phyloP scores from a whole-genome alignment of 2,329 filamentous ascomycete genomes.

The Hymenoscyphus fructigenus region DNA sequence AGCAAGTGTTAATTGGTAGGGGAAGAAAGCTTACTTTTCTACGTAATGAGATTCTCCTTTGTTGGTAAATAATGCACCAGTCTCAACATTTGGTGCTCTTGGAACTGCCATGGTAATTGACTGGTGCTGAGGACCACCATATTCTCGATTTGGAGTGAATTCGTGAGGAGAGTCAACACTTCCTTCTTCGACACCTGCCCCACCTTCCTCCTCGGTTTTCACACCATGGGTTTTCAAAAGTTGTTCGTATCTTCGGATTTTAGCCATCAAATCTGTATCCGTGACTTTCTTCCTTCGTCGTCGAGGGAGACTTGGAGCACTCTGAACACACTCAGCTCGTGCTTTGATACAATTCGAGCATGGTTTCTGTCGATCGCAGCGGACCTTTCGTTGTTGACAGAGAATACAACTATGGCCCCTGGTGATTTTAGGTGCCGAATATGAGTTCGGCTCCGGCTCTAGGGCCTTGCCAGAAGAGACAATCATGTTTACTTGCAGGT shows the following conservation, averaged over 20 bases:
- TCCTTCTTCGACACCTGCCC: constrained; percentile 22
- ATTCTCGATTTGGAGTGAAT: background rate
- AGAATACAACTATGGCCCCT: constrained; percentile 32
- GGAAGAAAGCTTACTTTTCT: constrained; percentile 26
- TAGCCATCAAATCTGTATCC: constrained; percentile 30
- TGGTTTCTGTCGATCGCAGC: constrained; percentile 34
- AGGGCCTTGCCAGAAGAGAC: background rate
- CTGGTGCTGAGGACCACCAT: background rate
- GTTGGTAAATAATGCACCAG: constrained; percentile 26
- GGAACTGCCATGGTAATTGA: constrained; percentile 6
- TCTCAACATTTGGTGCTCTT: constrained; percentile 11
- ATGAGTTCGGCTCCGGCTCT: background rate
- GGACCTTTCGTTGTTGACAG: constrained; percentile 36
- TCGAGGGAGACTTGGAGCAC: constrained; percentile 28
- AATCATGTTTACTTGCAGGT: background rate
- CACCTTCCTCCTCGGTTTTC: constrained; percentile 31
- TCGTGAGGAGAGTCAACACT: constrained; percentile 3
- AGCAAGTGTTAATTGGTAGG: background rate
- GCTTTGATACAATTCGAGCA: constrained; percentile 36
- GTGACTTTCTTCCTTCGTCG: constrained; percentile 30
- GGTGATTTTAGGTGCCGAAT: constrained; percentile 22
- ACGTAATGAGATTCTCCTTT: constrained; percentile 32
- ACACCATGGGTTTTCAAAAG: constrained; percentile 31
- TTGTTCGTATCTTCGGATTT: constrained; percentile 31
- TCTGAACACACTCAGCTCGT: constrained; percentile 30